Evolutionary conservation across 257 asterid genomes (phyloP), one percentile per base, ranked within the genome.

Genomic region (Rehmannia glutinosa): DNA sequence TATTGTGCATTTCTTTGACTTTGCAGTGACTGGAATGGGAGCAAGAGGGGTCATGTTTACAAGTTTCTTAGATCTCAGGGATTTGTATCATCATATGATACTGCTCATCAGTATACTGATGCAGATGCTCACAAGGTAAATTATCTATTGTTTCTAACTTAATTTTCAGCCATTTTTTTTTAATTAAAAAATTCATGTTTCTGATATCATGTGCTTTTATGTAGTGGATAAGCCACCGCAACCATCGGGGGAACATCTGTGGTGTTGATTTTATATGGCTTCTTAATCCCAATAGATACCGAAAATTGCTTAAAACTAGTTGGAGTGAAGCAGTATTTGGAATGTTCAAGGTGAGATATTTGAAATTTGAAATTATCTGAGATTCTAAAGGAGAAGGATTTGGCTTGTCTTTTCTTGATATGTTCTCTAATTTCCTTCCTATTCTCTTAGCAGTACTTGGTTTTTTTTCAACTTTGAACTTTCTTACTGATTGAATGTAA

Each of bases 231-330:
- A 94, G 98, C 76, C 97, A 94, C 68, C 97, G 97, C 16, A 94
- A 94, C 83, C 99, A 94, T 71, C 97, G 97, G 7, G 99, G 99
- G 30, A 94, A 94, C 79, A 87, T 94, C 65, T 94, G 99, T 56
- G 99, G 97, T 2, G 99, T 94, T 13, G 99, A 94, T 80, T 94
- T 94, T 53, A 94, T 94, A 80, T 94, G 99, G 99, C 99, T 94
- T 79, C 96, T 94, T 32, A 94, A 94, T 68, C 99, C 99, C 25
- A 87, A 88, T 33, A 76, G 88, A 61, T 88, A 94, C 76, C 76
- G 96, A 69, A 88, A 94, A 80, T 71, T 91, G 80, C 90, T 94
- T 33, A 86, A 84, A 83, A 80, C 95, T 69, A 94, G 97, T 78
- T 94, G 99, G 99, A 87, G 97, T 25, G 89, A 91, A 55, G 99